A percentile compares a stretch with the other conserved stretches of the same genome.
These are phyloP conservation scores for Globisporangium parvum DNA, from an alignment of 352 stramenopile species.

Conservation along the genomic window DNA sequence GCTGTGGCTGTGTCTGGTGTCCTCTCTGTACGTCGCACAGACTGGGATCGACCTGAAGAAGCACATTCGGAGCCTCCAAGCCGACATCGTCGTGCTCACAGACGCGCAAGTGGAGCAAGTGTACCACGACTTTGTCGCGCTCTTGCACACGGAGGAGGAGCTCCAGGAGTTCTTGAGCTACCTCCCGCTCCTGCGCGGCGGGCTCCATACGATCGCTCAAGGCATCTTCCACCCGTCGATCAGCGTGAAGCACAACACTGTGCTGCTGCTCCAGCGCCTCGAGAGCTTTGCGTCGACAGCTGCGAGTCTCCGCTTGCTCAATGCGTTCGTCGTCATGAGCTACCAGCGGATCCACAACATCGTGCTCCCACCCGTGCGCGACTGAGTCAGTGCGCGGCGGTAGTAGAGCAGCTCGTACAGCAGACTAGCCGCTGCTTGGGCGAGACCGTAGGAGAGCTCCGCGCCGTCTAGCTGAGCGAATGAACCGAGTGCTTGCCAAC, in stretches of 20 bases:
- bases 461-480: background rate
- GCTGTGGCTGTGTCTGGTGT: no score
- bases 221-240: slow-evolving; percentile 85
- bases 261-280: slow-evolving; percentile 80
- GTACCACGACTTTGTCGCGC: slow-evolving; percentile 72
- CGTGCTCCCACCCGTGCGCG: slow-evolving; percentile 50
- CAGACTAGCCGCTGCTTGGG: background rate
- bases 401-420: no score
- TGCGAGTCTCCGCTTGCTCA: slow-evolving; percentile 60
- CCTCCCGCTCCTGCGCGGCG: slow-evolving; percentile 65
- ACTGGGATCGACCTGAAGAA: slow-evolving; percentile 74
- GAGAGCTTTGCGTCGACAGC: slow-evolving; percentile 73
- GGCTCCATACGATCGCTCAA: slow-evolving; percentile 75
- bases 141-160: slow-evolving; percentile 70
- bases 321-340: slow-evolving; percentile 79
- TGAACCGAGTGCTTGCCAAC: background rate
- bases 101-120: slow-evolving; percentile 76
- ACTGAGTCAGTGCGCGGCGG: background rate
- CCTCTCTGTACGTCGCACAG: slow-evolving; percentile 66
- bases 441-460: background rate
- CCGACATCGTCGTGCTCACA: slow-evolving; percentile 67
- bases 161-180: slow-evolving; percentile 84
- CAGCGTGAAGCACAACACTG: slow-evolving; percentile 86
- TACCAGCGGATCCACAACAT: slow-evolving; percentile 81
- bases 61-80: slow-evolving; percentile 73